These are phyloP conservation scores for Lizonia empirigonia DNA, from an alignment of 2,329 filamentous ascomycete species.

Conservation along the genomic window DNA sequence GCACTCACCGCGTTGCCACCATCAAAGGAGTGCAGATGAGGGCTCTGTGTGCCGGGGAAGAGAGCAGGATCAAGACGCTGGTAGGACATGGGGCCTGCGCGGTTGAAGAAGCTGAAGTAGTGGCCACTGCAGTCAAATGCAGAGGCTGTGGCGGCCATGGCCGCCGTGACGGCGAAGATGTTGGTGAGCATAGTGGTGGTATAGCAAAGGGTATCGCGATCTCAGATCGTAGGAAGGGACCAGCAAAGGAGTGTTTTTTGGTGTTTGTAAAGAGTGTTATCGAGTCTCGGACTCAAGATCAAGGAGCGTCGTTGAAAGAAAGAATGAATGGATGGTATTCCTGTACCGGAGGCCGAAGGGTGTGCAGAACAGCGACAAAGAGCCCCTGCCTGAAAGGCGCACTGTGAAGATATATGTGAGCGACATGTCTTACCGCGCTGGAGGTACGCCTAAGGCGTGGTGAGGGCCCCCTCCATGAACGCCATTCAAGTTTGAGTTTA, in stretches of 20 bases:
- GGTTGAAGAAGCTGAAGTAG: conserved; percentile 50
- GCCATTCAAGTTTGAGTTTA: conserved; percentile 21
- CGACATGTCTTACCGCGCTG: conserved; percentile 20
- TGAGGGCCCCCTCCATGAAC: conserved; percentile 17
- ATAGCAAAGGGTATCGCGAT: conserved; percentile 13
- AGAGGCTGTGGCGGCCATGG: conserved; percentile 37
- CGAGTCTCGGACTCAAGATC: conserved; percentile 44
- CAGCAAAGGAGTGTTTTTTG: conserved; percentile 31
- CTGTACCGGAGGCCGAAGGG: conserved; percentile 38
- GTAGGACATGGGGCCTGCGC: conserved; percentile 42
- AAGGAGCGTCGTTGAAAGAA: conserved; percentile 33
- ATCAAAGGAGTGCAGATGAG: conserved; percentile 49
- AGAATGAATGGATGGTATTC: conserved; percentile 43
- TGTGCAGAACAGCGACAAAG: conserved; percentile 24
- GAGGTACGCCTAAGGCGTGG: conserved; percentile 23
- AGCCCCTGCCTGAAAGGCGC: conserved; percentile 13
- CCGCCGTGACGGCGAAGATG: conserved; percentile 36
- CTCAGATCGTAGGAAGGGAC: conserved; percentile 11
- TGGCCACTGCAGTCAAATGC: conserved; percentile 46
- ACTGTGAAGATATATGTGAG: conserved; percentile 29
- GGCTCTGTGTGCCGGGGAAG: conserved; percentile 38
- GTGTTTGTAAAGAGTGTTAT: conserved; percentile 30
- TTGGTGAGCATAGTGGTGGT: conserved; percentile 38
- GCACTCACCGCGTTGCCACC: conserved; percentile 43
- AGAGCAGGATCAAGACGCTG: conserved; percentile 46